Percentiles rank a stretch among this genome's conserved stretches.
These are phyloP conservation scores for Drechslerella stenobrocha DNA, from an alignment of 2,329 filamentous ascomycete species.

Conservation along the genomic window DNA sequence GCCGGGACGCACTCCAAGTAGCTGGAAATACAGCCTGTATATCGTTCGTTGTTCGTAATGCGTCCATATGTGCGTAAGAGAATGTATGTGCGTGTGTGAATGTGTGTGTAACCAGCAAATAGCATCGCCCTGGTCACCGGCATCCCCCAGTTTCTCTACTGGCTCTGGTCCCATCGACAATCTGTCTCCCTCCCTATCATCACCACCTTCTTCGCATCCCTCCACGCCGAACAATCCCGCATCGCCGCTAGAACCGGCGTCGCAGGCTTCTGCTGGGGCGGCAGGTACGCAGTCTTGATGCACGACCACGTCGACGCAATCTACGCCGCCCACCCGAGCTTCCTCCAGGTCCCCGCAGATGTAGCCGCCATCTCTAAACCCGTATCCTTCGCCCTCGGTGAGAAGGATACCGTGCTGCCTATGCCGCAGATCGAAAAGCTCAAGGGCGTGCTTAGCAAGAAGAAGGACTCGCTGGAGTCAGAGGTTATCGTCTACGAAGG, in stretches of 20 bases:
- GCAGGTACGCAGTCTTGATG: slow-evolving; percentile 62
- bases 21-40: too few relatives aligned
- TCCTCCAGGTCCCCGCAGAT: slow-evolving; percentile 59
- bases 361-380: slow-evolving; percentile 59
- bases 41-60: too few relatives aligned
- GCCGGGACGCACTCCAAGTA: too few relatives aligned
- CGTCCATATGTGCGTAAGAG: too few relatives aligned
- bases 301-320: slow-evolving; percentile 53
- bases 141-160: slow-evolving; percentile 29
- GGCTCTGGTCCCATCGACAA: slow-evolving; percentile 49
- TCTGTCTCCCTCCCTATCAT: slow-evolving; percentile 49
- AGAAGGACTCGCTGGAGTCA: slow-evolving; percentile 54
- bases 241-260: slow-evolving; percentile 59
- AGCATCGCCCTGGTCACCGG: slow-evolving; percentile 7
- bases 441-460: slow-evolving; percentile 54
- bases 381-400: slow-evolving; percentile 59
- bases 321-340: slow-evolving; percentile 50
- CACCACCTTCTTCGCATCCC: slow-evolving; percentile 48
- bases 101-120: neutral
- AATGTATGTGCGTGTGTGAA: slow-evolving; percentile 20
- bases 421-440: slow-evolving; percentile 54
- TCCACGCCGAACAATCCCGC: slow-evolving; percentile 36
- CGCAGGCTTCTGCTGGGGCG: slow-evolving; percentile 69
- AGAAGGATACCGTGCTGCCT: slow-evolving; percentile 58
- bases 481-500: slow-evolving; percentile 56